These are phyloP conservation scores for Boletus insuetus DNA, from an alignment of 768 basidiomycete species.

Conservation along the genomic window DNA sequence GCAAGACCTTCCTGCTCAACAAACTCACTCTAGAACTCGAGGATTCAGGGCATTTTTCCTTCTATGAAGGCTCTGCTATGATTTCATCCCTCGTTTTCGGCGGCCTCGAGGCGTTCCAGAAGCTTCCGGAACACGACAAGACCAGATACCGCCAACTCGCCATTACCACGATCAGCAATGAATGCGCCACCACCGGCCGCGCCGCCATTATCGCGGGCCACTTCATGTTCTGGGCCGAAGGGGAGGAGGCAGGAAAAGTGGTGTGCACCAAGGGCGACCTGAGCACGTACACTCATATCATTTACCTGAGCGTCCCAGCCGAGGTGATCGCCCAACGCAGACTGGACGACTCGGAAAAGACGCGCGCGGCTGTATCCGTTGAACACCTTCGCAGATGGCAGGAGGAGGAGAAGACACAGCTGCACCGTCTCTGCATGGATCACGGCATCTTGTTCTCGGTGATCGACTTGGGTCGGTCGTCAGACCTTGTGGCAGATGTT, in stretches of 20 bases:
- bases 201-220: constrained; percentile 10
- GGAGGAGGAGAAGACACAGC: constrained; percentile 14
- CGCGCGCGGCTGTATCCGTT: constrained; percentile 6
- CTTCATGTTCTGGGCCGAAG: constrained; percentile 16
- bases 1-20: constrained; percentile 13
- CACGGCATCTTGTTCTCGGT: constrained; percentile 15
- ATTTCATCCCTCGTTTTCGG: constrained; percentile 13
- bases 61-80: constrained; percentile 14
- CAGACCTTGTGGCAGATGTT: constrained; percentile 13
- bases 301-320: constrained; percentile 9
- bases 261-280: constrained; percentile 15
- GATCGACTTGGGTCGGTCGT: constrained; percentile 8
- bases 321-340: constrained; percentile 15
- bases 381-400: constrained; percentile 15
- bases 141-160: constrained; percentile 13
- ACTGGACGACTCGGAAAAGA: constrained; percentile 8
- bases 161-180: constrained; percentile 9
- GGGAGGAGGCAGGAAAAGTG: constrained; percentile 15
- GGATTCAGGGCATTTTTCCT: constrained; percentile 12
- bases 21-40: constrained; percentile 10
- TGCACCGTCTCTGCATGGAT: constrained; percentile 15
- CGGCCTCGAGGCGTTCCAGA: constrained; percentile 10
- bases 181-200: constrained; percentile 9
- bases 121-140: constrained; percentile 12
- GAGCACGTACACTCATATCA: constrained; percentile 17